Evolutionary conservation across 2,329 filamentous ascomycete genomes (phyloP), one percentile per base, ranked within the genome.

Genomic region (Xylariales sp.): DNA sequence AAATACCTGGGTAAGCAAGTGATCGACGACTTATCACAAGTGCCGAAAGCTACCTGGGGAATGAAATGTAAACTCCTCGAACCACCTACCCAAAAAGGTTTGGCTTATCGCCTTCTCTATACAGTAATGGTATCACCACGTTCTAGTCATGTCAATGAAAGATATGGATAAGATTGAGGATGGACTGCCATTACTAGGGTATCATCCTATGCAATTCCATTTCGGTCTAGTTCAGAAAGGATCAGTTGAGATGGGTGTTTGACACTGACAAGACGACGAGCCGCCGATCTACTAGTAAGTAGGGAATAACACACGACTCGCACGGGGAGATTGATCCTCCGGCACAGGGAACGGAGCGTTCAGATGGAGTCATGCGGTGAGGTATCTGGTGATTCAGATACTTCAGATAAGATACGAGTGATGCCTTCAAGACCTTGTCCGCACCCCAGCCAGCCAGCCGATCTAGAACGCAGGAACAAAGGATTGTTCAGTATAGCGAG

Each of bases 401-500:
- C 28, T 41, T 43, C 8, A 62, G 52, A 57, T 57, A 57, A 56
- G 64, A 57, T n/a, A 43, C 45, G 34, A n/a, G 34, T 48, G 18
- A 18, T 49, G 34, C 23, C 34, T 53, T 56, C 30, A 32, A 46
- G 10, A 48, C 12, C 36, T 60, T 63, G 60, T 55, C 36, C 41
- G n/a, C 34, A 55, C 46, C 30, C 50, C 32, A 39, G 45, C 23
- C 23, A 23, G 23, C 23, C 23, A 23, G 23, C 53, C 46, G 64
- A 62, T 57, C 59, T 50, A 18, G 58, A 62, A 62, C 58, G 58
- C 64, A 66, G 53, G 58, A 66, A 62, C 64, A 34, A 53, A 62
- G 45, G 43, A 62, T 30, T 48, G 10, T 54, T 28, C 8, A 34
- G 34, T 49, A 58, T 64, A 64, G 23, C 48, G 39, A 63, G 48